Evolutionary conservation across 331 rosid species (phyloP).

Genomic region (Acacia concinna): DNA sequence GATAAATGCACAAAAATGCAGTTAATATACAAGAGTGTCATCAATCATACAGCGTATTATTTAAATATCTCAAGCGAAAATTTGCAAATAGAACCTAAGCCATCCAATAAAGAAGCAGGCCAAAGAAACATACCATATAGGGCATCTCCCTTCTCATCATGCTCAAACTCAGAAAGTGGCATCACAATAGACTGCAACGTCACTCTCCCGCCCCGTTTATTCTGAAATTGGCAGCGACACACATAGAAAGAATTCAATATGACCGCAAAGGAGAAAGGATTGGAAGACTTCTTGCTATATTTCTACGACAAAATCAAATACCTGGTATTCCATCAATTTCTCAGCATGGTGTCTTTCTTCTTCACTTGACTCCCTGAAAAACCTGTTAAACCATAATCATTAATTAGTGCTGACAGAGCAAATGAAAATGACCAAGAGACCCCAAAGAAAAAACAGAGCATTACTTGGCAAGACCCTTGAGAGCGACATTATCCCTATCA

Average conservation of each 20-base stretch:
- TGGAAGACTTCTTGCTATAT: not conserved
- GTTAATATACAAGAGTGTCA: not conserved
- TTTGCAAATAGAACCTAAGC: not conserved
- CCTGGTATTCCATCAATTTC: conserved; percentile 85
- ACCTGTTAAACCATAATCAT: conserved; percentile 33
- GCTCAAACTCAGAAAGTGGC: conserved; percentile 71
- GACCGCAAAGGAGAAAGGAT: not conserved
- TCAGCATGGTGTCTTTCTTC: conserved; percentile 89
- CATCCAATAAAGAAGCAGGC: conserved; percentile 9
- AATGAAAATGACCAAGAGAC: not conserved
- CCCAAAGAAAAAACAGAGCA: not conserved
- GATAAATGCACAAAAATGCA: not conserved
- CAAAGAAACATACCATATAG: conserved; percentile 47
- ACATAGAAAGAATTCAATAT: not conserved
- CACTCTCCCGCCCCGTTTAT: conserved; percentile 74
- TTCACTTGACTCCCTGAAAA: conserved; percentile 78
- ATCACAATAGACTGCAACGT: conserved; percentile 60
- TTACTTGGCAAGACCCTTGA: conserved; percentile 85
- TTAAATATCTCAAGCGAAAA: not conserved
- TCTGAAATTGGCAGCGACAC: conserved; percentile 34
- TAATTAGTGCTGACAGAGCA: not conserved
- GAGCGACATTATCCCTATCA: conserved; percentile 88
- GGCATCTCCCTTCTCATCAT: conserved; percentile 70
- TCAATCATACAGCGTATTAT: not conserved
- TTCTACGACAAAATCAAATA: conserved; percentile 1